Percentiles rank a stretch among this genome's conserved stretches.
Conservation (phyloP, 805 yeast genomes). For the Saccharomycopsis oosterbeekiorum region DNA sequence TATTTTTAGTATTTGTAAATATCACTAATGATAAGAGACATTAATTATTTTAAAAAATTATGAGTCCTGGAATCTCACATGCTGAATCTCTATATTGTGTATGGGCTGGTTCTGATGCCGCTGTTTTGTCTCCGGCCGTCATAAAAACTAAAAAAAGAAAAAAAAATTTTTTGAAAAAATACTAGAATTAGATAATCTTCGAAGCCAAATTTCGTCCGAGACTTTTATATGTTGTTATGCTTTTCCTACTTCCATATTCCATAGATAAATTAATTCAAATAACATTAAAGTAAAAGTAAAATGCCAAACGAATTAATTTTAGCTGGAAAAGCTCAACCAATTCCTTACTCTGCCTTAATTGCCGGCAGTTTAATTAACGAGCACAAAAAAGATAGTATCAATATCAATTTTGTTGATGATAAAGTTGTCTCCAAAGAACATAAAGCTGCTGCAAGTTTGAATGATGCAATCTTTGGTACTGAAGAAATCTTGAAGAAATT, state of each 20-base stretch:
- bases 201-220: no score
- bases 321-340: slow-evolving; percentile 79
- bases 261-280: neutral
- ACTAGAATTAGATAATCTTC: no score
- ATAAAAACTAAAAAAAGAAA: neutral
- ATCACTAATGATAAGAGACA: neutral
- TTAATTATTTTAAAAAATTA: no score
- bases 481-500: slow-evolving; percentile 39
- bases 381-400: slow-evolving; percentile 39
- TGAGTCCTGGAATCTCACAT: neutral
- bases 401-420: slow-evolving; percentile 62
- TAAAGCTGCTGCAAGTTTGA: slow-evolving; percentile 34
- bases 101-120: neutral
- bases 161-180: neutral
- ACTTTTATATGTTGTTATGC: no score
- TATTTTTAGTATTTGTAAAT: neutral
- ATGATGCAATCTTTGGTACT: slow-evolving; percentile 32
- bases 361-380: slow-evolving; percentile 69
- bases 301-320: slow-evolving; percentile 42
- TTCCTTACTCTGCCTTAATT: slow-evolving; percentile 69
- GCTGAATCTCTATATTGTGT: neutral
- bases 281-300: neutral
- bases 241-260: neutral
- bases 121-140: neutral
- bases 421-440: slow-evolving; percentile 42